phyloP scores from a whole-genome alignment of 345 rosid genomes.

The Hibiscus trionum region DNA sequence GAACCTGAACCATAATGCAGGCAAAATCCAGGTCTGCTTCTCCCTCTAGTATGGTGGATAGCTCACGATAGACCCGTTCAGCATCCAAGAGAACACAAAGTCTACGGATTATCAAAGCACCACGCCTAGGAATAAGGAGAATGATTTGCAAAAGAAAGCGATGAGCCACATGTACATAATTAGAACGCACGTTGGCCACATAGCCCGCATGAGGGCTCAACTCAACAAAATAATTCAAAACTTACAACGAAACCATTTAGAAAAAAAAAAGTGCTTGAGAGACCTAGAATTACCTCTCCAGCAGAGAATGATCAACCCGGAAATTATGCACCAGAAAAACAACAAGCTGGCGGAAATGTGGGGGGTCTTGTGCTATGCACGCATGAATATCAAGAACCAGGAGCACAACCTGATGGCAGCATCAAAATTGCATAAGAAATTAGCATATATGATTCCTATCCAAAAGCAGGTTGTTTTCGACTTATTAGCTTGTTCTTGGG shows the following conservation, averaged over 20 bases:
- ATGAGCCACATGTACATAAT: neutral
- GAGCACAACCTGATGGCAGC: neutral
- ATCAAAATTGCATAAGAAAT: neutral
- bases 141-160: constrained; percentile 7
- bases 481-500: no score
- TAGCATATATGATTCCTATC: neutral
- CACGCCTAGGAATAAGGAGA: constrained; percentile 55
- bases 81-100: constrained; percentile 94
- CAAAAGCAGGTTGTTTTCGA: no score
- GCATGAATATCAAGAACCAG: neutral
- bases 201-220: neutral
- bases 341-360: neutral
- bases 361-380: neutral
- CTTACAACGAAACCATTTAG: no score
- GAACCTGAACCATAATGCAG: constrained; percentile 96
- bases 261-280: neutral
- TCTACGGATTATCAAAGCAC: constrained; percentile 93
- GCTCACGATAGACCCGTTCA: constrained; percentile 84
- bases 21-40: constrained; percentile 96
- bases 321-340: neutral
- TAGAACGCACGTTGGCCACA: neutral
- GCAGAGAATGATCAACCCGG: neutral
- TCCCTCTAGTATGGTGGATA: constrained; percentile 90
- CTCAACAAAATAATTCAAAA: neutral
- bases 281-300: neutral